Evolutionary conservation across 1,139 yeast genomes (phyloP).

Genomic region (Pichia sp.): DNA sequence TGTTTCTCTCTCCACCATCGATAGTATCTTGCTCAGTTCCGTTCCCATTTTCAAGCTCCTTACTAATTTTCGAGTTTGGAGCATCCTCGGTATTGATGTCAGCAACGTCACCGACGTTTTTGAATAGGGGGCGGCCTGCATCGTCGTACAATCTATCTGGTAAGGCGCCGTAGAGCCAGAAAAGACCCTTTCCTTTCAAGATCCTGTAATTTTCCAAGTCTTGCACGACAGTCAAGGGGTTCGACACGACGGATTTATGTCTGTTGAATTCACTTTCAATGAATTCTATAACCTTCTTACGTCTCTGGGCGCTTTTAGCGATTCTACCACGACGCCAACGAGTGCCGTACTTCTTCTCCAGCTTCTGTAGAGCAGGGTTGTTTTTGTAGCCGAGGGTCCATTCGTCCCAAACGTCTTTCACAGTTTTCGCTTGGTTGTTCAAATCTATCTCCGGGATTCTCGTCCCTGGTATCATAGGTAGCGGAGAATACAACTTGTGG

Average conservation of each 20-base stretch:
- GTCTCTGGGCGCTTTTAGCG: conserved; percentile 33
- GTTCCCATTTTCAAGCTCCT: background rate
- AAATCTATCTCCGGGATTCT: conserved; percentile 31
- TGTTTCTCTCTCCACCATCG: background rate
- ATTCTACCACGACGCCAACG: conserved; percentile 49
- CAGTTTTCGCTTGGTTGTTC: conserved; percentile 30
- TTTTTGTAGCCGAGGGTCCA: conserved; percentile 41
- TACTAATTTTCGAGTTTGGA: background rate
- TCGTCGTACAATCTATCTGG: conserved; percentile 28
- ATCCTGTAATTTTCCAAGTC: conserved; percentile 30
- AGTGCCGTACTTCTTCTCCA: conserved; percentile 44
- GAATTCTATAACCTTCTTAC: conserved; percentile 33
- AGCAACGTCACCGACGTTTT: background rate
- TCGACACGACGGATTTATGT: conserved; percentile 18
- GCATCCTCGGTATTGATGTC: background rate
- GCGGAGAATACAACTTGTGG: background rate
- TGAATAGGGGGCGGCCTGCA: conserved; percentile 20
- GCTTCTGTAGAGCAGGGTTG: conserved; percentile 43
- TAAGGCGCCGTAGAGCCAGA: conserved; percentile 33
- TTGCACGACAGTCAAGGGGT: conserved; percentile 23
- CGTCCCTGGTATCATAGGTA: conserved; percentile 18
- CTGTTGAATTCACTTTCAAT: conserved; percentile 30
- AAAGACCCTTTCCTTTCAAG: conserved; percentile 29
- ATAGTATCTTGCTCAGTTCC: background rate
- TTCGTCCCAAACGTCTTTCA: conserved; percentile 32